Percentiles rank a stretch among this genome's conserved stretches.
Evolutionary conservation across 83 land plant species (phyloP).

Genomic region (Isoetes engelmannii): DNA sequence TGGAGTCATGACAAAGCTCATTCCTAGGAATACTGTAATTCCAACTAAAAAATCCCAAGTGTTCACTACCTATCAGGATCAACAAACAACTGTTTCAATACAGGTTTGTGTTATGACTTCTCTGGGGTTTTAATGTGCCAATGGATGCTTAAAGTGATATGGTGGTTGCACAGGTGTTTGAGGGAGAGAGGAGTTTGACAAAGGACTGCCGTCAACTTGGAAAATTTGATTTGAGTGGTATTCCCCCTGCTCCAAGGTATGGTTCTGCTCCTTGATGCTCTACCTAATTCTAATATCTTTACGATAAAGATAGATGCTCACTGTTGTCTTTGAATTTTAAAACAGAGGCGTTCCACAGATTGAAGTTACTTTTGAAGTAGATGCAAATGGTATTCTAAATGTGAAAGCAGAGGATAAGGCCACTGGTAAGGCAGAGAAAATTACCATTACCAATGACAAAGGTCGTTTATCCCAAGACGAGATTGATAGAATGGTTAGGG

Average conservation of each 20-base stretch:
- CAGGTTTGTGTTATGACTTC: neutral
- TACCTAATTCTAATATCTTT: neutral
- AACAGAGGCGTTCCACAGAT: slow-evolving; percentile 81
- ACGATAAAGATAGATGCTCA: too few species aligned
- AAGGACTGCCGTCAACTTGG: slow-evolving; percentile 80
- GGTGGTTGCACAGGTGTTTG: slow-evolving; percentile 56
- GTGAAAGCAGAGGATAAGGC: slow-evolving; percentile 82
- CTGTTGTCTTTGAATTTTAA: neutral
- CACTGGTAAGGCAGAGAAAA: slow-evolving; percentile 46
- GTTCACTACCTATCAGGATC: slow-evolving; percentile 5
- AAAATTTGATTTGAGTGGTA: slow-evolving; percentile 72
- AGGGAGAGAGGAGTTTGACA: slow-evolving; percentile 87
- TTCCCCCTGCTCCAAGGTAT: slow-evolving; percentile 86
- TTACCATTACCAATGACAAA: slow-evolving; percentile 73
- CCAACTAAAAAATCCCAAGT: slow-evolving; percentile 8
- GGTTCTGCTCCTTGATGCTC: neutral
- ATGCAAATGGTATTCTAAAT: slow-evolving; percentile 80
- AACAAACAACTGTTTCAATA: neutral
- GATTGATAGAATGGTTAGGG: slow-evolving; percentile 61
- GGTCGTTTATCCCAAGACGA: slow-evolving; percentile 66
- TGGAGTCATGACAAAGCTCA: slow-evolving; percentile 10
- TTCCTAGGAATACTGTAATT: neutral
- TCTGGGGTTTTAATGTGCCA: too few species aligned
- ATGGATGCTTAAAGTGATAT: too few species aligned
- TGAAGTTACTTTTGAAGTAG: slow-evolving; percentile 83